A percentile compares a stretch with the other conserved stretches of the same genome.
These are phyloP conservation scores for Globisporangium takayamanum DNA, from an alignment of 352 stramenopile species.

Conservation along the genomic window DNA sequence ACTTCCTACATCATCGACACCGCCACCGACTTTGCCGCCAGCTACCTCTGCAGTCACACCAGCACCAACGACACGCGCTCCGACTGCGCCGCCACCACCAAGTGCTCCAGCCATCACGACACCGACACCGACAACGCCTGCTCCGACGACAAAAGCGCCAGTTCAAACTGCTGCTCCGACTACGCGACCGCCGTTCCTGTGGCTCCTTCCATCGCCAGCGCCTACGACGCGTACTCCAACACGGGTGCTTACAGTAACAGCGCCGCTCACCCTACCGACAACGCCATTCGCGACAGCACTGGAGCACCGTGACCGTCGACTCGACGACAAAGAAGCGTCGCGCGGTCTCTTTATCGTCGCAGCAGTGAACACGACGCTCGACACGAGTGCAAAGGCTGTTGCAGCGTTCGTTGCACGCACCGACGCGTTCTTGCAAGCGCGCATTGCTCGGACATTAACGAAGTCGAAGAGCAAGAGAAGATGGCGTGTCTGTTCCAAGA, in stretches of 20 bases:
- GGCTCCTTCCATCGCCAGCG: conserved; percentile 2
- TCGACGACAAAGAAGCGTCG: background rate
- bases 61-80: background rate
- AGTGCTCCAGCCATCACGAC: no score
- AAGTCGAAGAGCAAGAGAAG: conserved; percentile 22
- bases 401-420: conserved; percentile 14
- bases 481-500: conserved; percentile 42
- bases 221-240: background rate
- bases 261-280: background rate
- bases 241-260: background rate
- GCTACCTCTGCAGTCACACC: background rate
- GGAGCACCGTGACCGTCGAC: background rate
- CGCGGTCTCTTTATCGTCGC: conserved; percentile 5
- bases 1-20: background rate
- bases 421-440: conserved; percentile 4
- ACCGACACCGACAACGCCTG: background rate
- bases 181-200: conserved; percentile 5
- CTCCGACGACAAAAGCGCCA: background rate
- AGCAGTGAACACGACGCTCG: conserved; percentile 5
- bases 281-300: background rate
- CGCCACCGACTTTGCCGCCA: background rate
- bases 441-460: conserved; percentile 4
- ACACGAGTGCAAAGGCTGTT: conserved; percentile 1
- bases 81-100: background rate
- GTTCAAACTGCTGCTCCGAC: background rate